Evolutionary conservation across 2,329 filamentous ascomycete species (phyloP).

Genomic region (Ascomycota sp.): DNA sequence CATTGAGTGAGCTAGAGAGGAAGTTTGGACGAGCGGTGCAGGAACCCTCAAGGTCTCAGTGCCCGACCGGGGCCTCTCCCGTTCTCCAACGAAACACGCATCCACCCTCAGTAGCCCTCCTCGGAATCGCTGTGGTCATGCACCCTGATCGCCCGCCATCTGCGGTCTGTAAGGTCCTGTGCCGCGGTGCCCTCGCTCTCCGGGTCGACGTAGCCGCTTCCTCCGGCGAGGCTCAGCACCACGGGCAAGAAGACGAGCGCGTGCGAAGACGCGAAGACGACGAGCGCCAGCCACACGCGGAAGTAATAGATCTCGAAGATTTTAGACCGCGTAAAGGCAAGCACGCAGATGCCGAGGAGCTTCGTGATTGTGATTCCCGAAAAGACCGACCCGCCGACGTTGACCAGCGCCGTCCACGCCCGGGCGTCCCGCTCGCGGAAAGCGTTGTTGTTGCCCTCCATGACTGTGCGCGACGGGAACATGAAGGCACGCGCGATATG

Average conservation of each 20-base stretch:
- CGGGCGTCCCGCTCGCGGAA: conserved; percentile 70
- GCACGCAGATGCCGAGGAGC: conserved; percentile 71
- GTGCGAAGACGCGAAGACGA: conserved; percentile 73
- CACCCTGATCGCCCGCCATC: conserved; percentile 57
- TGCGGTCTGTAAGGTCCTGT: conserved; percentile 63
- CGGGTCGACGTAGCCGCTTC: conserved; percentile 70
- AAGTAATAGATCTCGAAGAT: conserved; percentile 99
- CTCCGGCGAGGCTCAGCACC: conserved; percentile 66
- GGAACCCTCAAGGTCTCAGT: no score
- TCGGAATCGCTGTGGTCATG: conserved; percentile 61
- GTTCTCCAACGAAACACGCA: neutral
- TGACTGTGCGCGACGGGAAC: conserved; percentile 66
- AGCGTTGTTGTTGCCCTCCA: conserved; percentile 55
- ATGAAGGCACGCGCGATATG: conserved; percentile 92
- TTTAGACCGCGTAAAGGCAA: conserved; percentile 90
- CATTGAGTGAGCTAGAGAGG: no score
- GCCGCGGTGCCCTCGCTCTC: conserved; percentile 77
- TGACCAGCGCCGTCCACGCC: conserved; percentile 82
- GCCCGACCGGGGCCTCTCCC: no score
- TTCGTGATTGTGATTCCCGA: conserved; percentile 95
- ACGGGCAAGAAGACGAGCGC: conserved; percentile 85
- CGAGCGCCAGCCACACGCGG: conserved; percentile 81
- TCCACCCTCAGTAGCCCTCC: conserved; percentile 22
- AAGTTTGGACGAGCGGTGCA: no score
- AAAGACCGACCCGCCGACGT: conserved; percentile 86